Percentiles rank a stretch among this genome's conserved stretches.
phyloP scores from a whole-genome alignment of 1,284 basidiomycete genomes.

The Ganoderma multipileum region DNA sequence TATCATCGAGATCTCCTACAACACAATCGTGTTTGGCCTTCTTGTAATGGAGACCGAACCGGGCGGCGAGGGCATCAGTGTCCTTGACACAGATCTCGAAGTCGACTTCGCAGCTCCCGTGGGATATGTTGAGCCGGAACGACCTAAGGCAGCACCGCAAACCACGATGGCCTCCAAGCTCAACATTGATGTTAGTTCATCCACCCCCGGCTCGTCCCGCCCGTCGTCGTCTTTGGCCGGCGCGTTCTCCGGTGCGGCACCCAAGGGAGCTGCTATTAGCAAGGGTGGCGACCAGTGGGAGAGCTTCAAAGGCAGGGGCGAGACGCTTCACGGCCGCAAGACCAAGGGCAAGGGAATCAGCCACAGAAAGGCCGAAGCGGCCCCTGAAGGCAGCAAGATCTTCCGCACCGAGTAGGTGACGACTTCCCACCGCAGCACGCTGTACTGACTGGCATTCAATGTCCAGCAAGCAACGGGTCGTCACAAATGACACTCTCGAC shows the following conservation, averaged over 20 bases:
- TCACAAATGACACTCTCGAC: slow-evolving; percentile 85
- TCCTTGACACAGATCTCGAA: slow-evolving; percentile 97
- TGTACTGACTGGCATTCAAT: slow-evolving; percentile 43
- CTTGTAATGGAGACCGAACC: slow-evolving; percentile 95
- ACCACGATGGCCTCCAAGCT: slow-evolving; percentile 97
- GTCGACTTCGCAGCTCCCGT: slow-evolving; percentile 84
- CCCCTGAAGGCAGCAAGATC: slow-evolving; percentile 86
- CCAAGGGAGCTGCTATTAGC: slow-evolving; percentile 59
- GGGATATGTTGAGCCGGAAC: slow-evolving; percentile 90
- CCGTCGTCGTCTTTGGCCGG: slow-evolving; percentile 79
- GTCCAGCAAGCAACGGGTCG: slow-evolving; percentile 74
- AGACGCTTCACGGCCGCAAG: slow-evolving; percentile 86
- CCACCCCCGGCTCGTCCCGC: slow-evolving; percentile 82
- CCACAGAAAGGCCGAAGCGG: slow-evolving; percentile 81
- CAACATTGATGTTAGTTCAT: slow-evolving; percentile 89
- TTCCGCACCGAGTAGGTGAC: slow-evolving; percentile 82
- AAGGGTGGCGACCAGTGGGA: slow-evolving; percentile 86
- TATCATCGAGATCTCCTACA: slow-evolving; percentile 92
- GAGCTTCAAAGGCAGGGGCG: slow-evolving; percentile 92
- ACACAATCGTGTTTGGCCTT: slow-evolving; percentile 93
- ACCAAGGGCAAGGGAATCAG: slow-evolving; percentile 93
- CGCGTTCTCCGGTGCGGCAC: slow-evolving; percentile 60
- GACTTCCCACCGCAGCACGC: slow-evolving; percentile 6
- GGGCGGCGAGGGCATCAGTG: slow-evolving; percentile 87
- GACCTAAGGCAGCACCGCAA: slow-evolving; percentile 81